These are phyloP conservation scores for Articulospora tetracladia DNA, from an alignment of 495 filamentous ascomycete genomes.

Conservation along the genomic window DNA sequence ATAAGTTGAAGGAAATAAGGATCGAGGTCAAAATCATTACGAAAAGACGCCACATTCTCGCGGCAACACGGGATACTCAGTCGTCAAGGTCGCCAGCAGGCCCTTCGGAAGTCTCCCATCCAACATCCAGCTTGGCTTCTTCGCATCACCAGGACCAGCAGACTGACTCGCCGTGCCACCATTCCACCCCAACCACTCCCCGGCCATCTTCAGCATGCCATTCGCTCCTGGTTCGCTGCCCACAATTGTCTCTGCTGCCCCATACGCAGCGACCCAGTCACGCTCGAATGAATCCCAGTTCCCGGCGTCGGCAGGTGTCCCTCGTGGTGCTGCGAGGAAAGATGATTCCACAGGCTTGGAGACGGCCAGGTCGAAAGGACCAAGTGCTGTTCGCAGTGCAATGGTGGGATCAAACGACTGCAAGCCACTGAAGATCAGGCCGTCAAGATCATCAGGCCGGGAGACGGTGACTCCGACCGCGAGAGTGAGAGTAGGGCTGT, in stretches of 20 bases:
- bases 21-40: too few species aligned
- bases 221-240: neutral
- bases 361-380: neutral
- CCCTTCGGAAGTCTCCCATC: neutral
- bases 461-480: neutral
- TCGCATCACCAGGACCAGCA: too few species aligned
- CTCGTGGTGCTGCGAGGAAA: neutral
- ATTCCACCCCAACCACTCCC: neutral
- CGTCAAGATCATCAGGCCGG: neutral
- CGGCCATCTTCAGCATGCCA: neutral
- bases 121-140: neutral
- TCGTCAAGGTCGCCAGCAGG: neutral
- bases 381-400: neutral
- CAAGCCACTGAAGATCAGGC: neutral
- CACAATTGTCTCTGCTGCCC: neutral
- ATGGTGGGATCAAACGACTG: neutral
- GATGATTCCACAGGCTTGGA: neutral
- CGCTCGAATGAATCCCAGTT: neutral
- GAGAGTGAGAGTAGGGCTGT: neutral
- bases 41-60: neutral
- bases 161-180: neutral
- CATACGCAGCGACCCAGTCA: neutral
- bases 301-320: neutral
- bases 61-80: neutral
- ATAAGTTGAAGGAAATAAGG: too few species aligned